These are phyloP conservation scores for Fusarium abutilonis DNA, from an alignment of 2,329 filamentous ascomycete genomes.

Conservation along the genomic window DNA sequence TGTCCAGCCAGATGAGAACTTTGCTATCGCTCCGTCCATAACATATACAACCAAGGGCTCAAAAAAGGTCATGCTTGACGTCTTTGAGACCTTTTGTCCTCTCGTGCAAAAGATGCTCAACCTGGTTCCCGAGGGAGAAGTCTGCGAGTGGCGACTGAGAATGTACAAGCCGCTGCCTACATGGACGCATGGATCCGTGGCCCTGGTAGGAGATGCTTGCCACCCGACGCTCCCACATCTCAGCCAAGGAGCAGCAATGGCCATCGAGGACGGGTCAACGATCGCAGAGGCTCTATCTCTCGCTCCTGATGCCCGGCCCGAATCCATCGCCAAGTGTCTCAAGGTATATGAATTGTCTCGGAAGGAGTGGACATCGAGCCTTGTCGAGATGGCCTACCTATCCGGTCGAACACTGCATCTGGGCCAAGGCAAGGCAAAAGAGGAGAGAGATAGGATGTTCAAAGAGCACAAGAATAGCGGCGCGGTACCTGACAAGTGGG, in stretches of 20 bases:
- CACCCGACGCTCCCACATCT: constrained; percentile 75
- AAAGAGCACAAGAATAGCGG: constrained; percentile 60
- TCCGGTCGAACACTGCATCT: constrained; percentile 65
- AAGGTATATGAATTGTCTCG: constrained; percentile 43
- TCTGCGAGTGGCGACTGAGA: constrained; percentile 73
- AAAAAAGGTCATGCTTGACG: constrained; percentile 68
- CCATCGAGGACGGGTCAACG: constrained; percentile 70
- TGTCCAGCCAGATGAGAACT: constrained; percentile 68
- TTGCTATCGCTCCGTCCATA: constrained; percentile 57
- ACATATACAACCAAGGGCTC: constrained; percentile 72
- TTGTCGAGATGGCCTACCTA: constrained; percentile 42
- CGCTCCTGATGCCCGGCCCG: constrained; percentile 35
- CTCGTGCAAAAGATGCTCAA: constrained; percentile 68
- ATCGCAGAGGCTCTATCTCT: constrained; percentile 40
- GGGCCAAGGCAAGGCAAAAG: constrained; percentile 66
- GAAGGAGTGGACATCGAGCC: constrained; percentile 44
- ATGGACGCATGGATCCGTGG: constrained; percentile 66
- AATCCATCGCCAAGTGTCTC: constrained; percentile 42
- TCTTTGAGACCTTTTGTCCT: constrained; percentile 69
- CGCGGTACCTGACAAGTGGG: constrained; percentile 74
- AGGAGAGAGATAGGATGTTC: constrained; percentile 67
- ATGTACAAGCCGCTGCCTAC: constrained; percentile 69
- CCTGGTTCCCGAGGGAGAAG: constrained; percentile 69
- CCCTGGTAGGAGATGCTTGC: constrained; percentile 71
- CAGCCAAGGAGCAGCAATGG: constrained; percentile 73